Evolutionary conservation across 495 filamentous ascomycete genomes (phyloP), one percentile per base, ranked within the genome.

Genomic region (Delitschia confertaspora): DNA sequence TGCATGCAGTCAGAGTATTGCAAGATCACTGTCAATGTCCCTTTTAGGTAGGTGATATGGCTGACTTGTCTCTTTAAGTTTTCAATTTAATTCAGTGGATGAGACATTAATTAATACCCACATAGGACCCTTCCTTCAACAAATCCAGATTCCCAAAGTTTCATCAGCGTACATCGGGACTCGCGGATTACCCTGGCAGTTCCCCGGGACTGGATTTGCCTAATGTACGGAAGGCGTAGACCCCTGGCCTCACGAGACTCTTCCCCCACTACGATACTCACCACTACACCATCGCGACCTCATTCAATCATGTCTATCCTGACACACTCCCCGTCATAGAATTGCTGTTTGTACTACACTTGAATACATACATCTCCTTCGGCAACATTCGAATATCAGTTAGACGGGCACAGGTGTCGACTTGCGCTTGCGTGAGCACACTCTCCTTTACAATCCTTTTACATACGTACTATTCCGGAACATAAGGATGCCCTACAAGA

Each of bases 81-180:
- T 51, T 42, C 42, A 42, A 45, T 32, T 46, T 51, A 45, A 45
- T 51, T 36, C 45, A 45, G 30, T 40, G 20, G 38, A 45, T 45
- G 48, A 45, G 35, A 42, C 34, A 46, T 46, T 40, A 34, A 46
- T 35, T 51, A 35, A 51, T 29, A 17, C 18, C 21, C 33, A 17
- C 47, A 39, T 23, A 40, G 48, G n/a, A 4, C 13, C 34, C 6
- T 16, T 13, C 11, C 18, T n/a, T 27, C 35, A 36, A 22, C 41
- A 36, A 51, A 51, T 51, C 21, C n/a, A n/a, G n/a, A 23, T 29
- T 21, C n/a, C 6, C 10, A 5, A n/a, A n/a, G n/a, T n/a, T n/a
- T n/a, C 10, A 4, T 31, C 20, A 9, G 38, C n/a, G 3, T 6
- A 14, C 16, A 16, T 25, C 23, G 16, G 25, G 33, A 6, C 39